A percentile compares a stretch with the other conserved stretches of the same genome.
phyloP scores from a whole-genome alignment of 2,329 filamentous ascomycete species.

The Calonectria multiphialidica region DNA sequence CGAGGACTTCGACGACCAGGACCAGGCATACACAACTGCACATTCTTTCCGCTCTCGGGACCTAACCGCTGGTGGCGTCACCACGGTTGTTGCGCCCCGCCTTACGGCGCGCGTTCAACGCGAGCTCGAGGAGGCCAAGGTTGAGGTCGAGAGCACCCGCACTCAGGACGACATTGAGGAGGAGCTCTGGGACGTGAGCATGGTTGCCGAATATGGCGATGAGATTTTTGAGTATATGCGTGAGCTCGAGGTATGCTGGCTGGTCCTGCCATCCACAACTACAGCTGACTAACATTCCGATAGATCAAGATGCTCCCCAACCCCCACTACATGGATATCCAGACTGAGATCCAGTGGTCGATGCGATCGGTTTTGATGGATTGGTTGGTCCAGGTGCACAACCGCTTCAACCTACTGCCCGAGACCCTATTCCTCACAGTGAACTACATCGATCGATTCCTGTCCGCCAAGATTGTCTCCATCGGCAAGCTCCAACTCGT shows the following conservation, averaged over 20 bases:
- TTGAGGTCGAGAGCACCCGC: constrained; percentile 76
- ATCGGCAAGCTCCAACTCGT: constrained; percentile 95
- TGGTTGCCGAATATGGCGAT: constrained; percentile 97
- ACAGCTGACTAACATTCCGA: constrained; percentile 37
- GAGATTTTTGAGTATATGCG: constrained; percentile 97
- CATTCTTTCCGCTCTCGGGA: constrained; percentile 81
- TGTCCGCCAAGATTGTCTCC: constrained; percentile 94
- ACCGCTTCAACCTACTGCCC: constrained; percentile 88
- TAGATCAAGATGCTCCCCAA: constrained; percentile 87
- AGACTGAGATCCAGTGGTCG: constrained; percentile 98
- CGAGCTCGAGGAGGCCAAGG: constrained; percentile 77
- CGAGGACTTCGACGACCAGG: constrained; percentile 70
- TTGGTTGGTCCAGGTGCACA: constrained; percentile 97
- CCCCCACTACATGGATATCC: constrained; percentile 94
- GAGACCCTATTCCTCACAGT: constrained; percentile 95
- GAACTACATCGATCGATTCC: constrained; percentile 97
- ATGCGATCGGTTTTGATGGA: constrained; percentile 98
- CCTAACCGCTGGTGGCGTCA: constrained; percentile 63
- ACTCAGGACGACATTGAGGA: constrained; percentile 85
- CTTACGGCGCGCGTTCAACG: constrained; percentile 75
- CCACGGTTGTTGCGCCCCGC: constrained; percentile 77
- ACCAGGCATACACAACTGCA: constrained; percentile 81
- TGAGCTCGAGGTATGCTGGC: constrained; percentile 79
- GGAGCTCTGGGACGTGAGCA: constrained; percentile 92
- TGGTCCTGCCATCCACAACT: background rate